Evolutionary conservation across 345 rosid genomes (phyloP).

Genomic region (Hibiscus mutabilis): DNA sequence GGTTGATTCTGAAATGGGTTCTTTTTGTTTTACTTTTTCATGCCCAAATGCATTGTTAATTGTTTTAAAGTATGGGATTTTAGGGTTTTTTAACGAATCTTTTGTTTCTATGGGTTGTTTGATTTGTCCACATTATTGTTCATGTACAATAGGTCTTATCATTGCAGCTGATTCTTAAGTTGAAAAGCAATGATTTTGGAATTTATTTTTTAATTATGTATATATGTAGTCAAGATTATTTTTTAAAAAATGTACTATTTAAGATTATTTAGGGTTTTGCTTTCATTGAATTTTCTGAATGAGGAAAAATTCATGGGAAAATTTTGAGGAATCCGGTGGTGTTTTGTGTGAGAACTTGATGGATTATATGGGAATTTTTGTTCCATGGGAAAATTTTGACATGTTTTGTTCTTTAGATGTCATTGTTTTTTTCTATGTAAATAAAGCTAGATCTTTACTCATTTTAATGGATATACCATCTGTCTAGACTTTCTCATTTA

Average conservation of each 20-base stretch:
- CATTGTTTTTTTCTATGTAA: not conserved
- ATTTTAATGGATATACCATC: not conserved
- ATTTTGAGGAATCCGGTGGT: not conserved
- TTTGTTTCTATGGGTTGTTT: not conserved
- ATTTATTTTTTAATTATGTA: not conserved
- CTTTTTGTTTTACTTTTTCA: not conserved
- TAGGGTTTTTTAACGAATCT: not conserved
- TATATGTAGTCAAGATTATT: not conserved
- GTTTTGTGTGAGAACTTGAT: not conserved
- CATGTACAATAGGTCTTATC: not conserved
- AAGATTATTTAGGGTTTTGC: not conserved
- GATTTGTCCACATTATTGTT: not conserved
- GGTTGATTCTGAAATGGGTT: constrained; percentile 6
- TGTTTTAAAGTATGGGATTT: not conserved
- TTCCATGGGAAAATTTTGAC: not conserved
- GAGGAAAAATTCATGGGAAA: not conserved
- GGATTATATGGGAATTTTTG: no score
- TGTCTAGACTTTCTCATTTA: not conserved
- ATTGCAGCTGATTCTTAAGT: not conserved
- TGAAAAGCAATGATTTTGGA: not conserved
- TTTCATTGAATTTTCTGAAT: not conserved
- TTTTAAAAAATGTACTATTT: not conserved
- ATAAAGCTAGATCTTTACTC: not conserved
- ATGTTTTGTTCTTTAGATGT: not conserved
- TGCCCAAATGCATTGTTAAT: no score